Base-by-base conservation (phyloP, 2,329 filamentous ascomycete species). In the Ophiosphaerella herpotricha region DNA sequence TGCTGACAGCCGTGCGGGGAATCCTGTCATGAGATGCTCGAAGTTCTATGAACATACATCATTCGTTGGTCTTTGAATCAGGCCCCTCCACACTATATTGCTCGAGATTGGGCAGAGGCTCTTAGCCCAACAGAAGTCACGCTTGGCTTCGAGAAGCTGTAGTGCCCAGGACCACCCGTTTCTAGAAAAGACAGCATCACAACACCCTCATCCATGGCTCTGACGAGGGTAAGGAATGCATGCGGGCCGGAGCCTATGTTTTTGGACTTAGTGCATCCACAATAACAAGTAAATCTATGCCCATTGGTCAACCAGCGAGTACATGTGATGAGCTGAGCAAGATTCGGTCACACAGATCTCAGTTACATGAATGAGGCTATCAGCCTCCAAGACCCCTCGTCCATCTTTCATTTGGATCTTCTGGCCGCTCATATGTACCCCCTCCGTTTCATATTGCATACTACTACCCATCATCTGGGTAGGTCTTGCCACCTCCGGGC, bases 391-490 rank as follows among this genome's bases (percentile, higher is more conserved):
- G 23, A 9, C 31, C 31, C 9, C 29, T 29, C 32, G 31, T 14
- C 14, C 29, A 26, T 26, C n/a, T 43, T 51, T 53, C 50, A 53
- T 46, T 24, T 48, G 46, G 42, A 46, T 49, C 42, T 42, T 49
- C 38, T 46, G 38, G 23, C 46, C 43, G 38, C 34, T 49, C 46
- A 53, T 49, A 41, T 50, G 16, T 31, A 23, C 29, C 21, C 11
- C 34, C 26, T 48, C 42, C 39, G 32, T 43, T 14, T 34, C 33
- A 53, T 46, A 53, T 53, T 53, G 34, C 18, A 38, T 11, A 36
- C 26, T 37, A 29, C 43, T 40, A 31, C 34, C 39, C 21, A 44
- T 49, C 53, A 45, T 49, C 32, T 43, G 36, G 39, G 40, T 23
- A 37, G 29, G 32, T 36, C 16, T 35, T 34, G 39, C 38, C 24